A percentile compares a stretch with the other conserved stretches of the same genome.
These are phyloP conservation scores for Candida labiduridarum DNA, from an alignment of 1,139 yeast species.

Conservation along the genomic window DNA sequence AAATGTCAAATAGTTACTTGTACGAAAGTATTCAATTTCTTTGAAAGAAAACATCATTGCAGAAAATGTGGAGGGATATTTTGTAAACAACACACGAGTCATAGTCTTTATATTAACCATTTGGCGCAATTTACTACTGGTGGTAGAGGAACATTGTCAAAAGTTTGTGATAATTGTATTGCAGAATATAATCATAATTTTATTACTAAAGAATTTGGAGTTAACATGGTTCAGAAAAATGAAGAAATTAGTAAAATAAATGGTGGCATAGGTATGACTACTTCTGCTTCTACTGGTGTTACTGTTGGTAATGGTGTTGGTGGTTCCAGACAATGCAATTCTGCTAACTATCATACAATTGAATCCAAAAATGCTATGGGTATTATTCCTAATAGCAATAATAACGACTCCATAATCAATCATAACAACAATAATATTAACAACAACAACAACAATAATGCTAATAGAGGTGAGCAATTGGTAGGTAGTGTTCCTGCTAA, in stretches of 20 bases:
- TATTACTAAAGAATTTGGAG: conserved; percentile 44
- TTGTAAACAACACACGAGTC: conserved; percentile 69
- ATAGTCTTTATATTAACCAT: conserved; percentile 61
- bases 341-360: not conserved
- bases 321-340: not conserved
- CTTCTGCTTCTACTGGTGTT: too few species aligned
- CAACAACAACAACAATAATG: not conserved
- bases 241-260: not conserved
- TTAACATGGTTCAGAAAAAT: conserved; percentile 13
- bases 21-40: conserved; percentile 62
- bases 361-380: not conserved
- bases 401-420: not conserved
- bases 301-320: not conserved
- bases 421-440: not conserved
- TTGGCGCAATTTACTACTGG: conserved; percentile 77
- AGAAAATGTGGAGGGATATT: conserved; percentile 91
- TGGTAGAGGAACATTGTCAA: conserved; percentile 69
- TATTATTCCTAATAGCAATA: not conserved
- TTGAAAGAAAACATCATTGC: conserved; percentile 92
- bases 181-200: conserved; percentile 60
- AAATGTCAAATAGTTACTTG: conserved; percentile 67
- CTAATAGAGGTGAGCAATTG: conserved; percentile 28
- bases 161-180: conserved; percentile 80
- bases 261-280: not conserved
- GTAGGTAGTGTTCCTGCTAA: conserved; percentile 71